Conservation (phyloP, 768 basidiomycete genomes). For the Termitomyces sp. region DNA sequence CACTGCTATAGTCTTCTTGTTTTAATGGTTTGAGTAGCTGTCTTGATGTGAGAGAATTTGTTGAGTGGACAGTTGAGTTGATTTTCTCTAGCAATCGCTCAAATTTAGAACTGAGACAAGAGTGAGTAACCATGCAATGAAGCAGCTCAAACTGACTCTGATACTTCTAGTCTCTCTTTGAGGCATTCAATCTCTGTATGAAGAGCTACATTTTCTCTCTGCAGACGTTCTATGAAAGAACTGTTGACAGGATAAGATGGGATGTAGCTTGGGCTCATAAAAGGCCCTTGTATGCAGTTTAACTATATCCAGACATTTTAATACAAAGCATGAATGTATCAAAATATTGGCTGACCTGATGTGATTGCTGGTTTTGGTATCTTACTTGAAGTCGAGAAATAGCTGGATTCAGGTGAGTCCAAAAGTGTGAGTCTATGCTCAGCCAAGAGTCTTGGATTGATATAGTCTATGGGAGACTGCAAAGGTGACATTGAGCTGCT, state of each 20-base stretch:
- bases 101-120: neutral
- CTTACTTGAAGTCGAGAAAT: neutral
- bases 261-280: neutral
- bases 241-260: neutral
- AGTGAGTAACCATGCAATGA: neutral
- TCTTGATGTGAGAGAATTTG: too few relatives aligned
- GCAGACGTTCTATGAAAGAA: neutral
- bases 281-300: neutral
- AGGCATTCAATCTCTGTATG: too few relatives aligned
- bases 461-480: neutral
- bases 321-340: neutral
- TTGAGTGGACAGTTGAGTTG: neutral
- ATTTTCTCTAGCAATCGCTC: neutral
- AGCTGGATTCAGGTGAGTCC: neutral
- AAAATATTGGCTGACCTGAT: neutral
- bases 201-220: neutral
- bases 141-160: neutral
- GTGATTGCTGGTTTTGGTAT: neutral
- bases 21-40: neutral
- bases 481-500: neutral
- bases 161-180: neutral
- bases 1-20: too few relatives aligned
- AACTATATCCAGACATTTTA: neutral
- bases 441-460: neutral
- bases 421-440: neutral